Evolutionary conservation across 202 grass and related monocot species (phyloP).

Genomic region (Digitaria exilis): DNA sequence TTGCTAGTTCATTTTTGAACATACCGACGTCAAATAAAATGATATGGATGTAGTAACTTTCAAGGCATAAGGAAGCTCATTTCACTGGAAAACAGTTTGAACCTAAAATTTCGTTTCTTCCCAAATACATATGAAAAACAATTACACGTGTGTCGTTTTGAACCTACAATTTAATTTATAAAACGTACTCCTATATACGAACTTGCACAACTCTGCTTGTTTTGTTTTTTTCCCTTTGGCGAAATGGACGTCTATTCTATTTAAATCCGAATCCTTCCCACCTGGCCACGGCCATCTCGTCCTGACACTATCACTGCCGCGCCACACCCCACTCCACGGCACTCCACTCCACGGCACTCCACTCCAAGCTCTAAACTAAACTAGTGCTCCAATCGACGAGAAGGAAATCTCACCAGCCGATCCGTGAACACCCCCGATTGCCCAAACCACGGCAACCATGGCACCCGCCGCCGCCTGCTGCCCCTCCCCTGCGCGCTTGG

Average conservation of each 20-base stretch:
- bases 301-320: not conserved
- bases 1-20: too few species aligned
- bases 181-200: not conserved
- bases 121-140: not conserved
- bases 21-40: too few species aligned
- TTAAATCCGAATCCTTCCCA: not conserved
- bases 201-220: not conserved
- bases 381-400: not conserved
- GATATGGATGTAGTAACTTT: too few species aligned
- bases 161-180: not conserved
- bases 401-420: not conserved
- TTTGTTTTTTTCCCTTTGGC: not conserved
- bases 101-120: not conserved
- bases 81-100: too few species aligned
- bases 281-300: not conserved
- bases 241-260: not conserved
- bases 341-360: conserved; percentile 6
- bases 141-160: not conserved
- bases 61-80: too few species aligned
- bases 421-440: not conserved
- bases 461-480: conserved; percentile 27
- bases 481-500: conserved; percentile 33
- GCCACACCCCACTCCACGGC: not conserved
- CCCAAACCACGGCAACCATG: conserved; percentile 41
- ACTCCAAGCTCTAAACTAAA: not conserved